Conservation (phyloP, 179 eudicot species). For the Nepenthes alata region DNA sequence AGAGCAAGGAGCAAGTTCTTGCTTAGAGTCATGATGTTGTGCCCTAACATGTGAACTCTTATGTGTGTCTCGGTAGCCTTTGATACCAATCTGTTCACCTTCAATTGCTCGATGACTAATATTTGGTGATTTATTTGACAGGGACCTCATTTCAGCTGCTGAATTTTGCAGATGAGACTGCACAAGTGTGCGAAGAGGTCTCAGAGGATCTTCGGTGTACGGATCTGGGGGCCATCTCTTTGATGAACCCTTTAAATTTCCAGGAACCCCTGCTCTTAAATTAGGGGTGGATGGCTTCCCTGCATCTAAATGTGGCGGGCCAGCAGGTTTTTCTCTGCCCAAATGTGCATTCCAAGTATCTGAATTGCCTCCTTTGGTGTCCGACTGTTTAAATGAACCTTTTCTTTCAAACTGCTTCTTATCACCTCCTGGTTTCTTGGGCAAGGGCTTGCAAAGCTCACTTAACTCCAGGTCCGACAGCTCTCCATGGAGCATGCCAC, state of each 20-base stretch:
- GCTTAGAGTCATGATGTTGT: conserved; percentile 30
- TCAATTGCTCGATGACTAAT: conserved; percentile 29
- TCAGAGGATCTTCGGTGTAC: conserved; percentile 30
- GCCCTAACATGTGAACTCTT: conserved; percentile 25
- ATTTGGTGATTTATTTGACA: conserved; percentile 28
- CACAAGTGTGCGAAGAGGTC: conserved; percentile 15
- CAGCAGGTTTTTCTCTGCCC: conserved; percentile 33
- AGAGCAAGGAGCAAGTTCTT: conserved; percentile 30
- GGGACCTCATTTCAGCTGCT: conserved; percentile 24
- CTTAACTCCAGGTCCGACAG: conserved; percentile 83
- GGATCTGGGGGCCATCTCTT: conserved; percentile 38
- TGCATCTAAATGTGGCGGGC: conserved; percentile 26
- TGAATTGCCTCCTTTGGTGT: conserved; percentile 26
- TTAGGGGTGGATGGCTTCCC: conserved; percentile 30
- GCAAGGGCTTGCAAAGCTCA: conserved; percentile 73
- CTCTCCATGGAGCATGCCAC: conserved; percentile 53
- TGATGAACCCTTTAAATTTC: conserved; percentile 23
- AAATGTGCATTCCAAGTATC: conserved; percentile 40
- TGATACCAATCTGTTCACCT: conserved; percentile 32
- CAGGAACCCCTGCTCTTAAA: conserved; percentile 18
- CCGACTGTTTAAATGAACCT: conserved; percentile 55
- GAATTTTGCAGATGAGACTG: conserved; percentile 30
- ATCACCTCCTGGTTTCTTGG: conserved; percentile 33
- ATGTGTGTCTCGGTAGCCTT: conserved; percentile 45
- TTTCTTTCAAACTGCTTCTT: conserved; percentile 48